These are phyloP conservation scores for Hamamelis virginiana DNA, from an alignment of 164 flowering plant genomes.

Conservation along the genomic window DNA sequence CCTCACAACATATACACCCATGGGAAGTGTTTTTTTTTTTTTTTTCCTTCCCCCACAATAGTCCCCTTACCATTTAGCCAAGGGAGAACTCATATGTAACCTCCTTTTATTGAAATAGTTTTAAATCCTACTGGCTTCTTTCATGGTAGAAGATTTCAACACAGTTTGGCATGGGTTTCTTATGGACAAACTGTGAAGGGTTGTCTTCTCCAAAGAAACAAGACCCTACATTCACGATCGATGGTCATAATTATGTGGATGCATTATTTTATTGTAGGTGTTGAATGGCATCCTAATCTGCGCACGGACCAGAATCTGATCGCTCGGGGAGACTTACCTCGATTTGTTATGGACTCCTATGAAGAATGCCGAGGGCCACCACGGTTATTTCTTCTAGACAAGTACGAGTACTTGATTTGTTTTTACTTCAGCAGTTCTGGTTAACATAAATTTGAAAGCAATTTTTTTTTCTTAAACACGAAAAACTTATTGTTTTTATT, in stretches of 20 bases:
- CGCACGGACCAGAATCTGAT: slow-evolving; percentile 61
- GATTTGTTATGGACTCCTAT: slow-evolving; percentile 93
- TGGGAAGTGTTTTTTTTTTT: background rate
- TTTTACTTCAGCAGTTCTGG: background rate
- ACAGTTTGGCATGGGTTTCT: too few species aligned
- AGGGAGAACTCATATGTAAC: background rate
- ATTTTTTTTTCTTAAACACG: background rate
- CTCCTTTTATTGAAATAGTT: too few species aligned
- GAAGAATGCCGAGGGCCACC: slow-evolving; percentile 99
- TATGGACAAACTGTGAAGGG: background rate
- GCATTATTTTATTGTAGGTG: slow-evolving; percentile 48
- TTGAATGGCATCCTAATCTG: slow-evolving; percentile 89
- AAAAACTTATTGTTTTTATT: background rate
- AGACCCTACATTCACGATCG: slow-evolving; percentile 1
- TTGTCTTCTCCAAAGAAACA: background rate
- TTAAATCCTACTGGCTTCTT: background rate
- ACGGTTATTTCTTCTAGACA: slow-evolving; percentile 86
- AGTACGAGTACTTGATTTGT: slow-evolving; percentile 47
- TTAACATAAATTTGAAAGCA: background rate
- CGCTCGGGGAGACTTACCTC: slow-evolving; percentile 83
- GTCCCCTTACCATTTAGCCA: background rate
- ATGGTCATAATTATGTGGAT: slow-evolving; percentile 1
- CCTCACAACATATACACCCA: background rate
- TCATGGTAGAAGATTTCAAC: background rate
- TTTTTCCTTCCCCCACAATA: background rate